Evolutionary conservation across 805 yeast genomes (phyloP), one percentile per base, ranked within the genome.

Genomic region (Candida pini): DNA sequence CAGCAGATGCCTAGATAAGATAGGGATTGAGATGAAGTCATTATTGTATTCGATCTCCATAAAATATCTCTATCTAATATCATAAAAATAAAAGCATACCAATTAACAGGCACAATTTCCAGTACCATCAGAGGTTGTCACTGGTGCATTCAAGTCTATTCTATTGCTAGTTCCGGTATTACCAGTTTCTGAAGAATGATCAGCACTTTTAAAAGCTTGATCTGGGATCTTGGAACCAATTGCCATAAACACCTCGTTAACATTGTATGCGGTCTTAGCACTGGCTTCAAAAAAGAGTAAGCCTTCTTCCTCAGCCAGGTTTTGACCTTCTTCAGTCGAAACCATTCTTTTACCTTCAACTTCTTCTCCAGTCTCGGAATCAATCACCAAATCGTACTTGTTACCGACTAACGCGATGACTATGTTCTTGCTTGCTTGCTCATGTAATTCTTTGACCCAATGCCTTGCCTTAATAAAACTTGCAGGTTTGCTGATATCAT

Each of bases 371-470:
- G 68, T 67, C 33, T 65, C 69, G 18, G 51, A 60, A 32, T 54
- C 67, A 36, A 77, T 79, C 10, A 80, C 74, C 43, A 90, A 66
- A 61, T 90, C 98, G 40, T 76, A 73, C 64, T 90, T 90, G 67
- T 89, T 90, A 25, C 96, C 98, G 19, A 89, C 96, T 25, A 90
- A 69, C 3, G 97, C 97, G 58, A 90, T 88, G 38, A 87, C 77
- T 33, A 90, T 90, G 43, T 82, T 89, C 44, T 85, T 84, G n/a
- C 84, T 71, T 14, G 97, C 97, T 62, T 89, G 97, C 47, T 89
- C 95, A 54, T 87, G 95, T 47, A 90, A 72, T 58, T 90, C 97
- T 54, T 84, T 84, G 36, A 90, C 96, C 98, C 98, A 90, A 63
- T 90, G 97, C 51, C 97, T 82, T 6, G 97, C 97, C 61, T 90